Base-by-base conservation (phyloP, 208 protist species). In the Wallacemonas collosoma region DNA sequence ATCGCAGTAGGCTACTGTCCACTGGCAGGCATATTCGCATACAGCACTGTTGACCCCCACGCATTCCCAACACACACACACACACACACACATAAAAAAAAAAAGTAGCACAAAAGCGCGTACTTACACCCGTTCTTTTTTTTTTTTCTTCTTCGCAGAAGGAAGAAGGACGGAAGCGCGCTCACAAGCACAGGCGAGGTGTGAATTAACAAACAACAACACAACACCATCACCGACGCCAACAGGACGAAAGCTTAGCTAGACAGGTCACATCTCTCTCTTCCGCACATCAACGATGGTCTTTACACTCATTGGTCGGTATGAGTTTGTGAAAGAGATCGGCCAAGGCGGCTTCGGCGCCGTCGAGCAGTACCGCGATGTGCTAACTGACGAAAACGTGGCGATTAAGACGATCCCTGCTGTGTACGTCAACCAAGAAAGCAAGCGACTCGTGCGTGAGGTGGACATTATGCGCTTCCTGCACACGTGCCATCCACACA, bases 391-490 rank as follows among this genome's bases (percentile, higher is more conserved):
- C 38, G 81, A 88, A 35, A 80, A 85, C 47, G 95, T 98, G 9
- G 95, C 95, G 45, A 80, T 98, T 65, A 98, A 98, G 62, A 95
- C 91, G 0, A 98, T 98, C 40, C 89, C 84, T 0, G 64, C 92
- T 7, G 68, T 82, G 26, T 93, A 83, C 69, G 89, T 98, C 43
- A 89, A 98, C 61, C 87, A 96, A 60, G 97, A 98, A 56, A 94
- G 91, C 14, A 91, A 91, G n/a, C 91, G 91, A 36, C 93, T 97
- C 1, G 81, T 98, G 43, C 79, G 95, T 15, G 95, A 99, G 77
- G 97, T 99, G 47, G 98, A 98, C 51, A 87, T 99, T 14, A 93
- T 99, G 71, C 94, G 89, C 60, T 97, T 99, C 72, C 76, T 99
- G 50, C 81, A 98, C 71, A 74, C 85, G 39, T 71, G 77, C 14